Evolutionary conservation across 768 basidiomycete genomes (phyloP).

Genomic region (Paxillus rubicundulus): DNA sequence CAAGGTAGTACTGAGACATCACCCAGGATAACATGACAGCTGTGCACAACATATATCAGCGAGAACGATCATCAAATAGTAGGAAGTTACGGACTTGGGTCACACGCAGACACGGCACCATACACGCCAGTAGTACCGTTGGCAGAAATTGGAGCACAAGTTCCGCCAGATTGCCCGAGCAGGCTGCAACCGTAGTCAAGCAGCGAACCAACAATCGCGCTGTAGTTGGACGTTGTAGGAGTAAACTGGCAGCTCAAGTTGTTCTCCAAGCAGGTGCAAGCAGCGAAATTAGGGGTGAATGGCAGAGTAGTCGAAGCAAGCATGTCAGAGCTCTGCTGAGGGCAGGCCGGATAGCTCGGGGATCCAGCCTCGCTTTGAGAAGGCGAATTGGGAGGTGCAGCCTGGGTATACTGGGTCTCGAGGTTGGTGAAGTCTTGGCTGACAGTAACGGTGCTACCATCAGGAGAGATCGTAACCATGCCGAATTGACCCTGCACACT

Average conservation of each 20-base stretch:
- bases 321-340: conserved; percentile 55
- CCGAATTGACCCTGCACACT: conserved; percentile 77
- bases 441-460: conserved; percentile 63
- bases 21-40: conserved; percentile 80
- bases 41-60: conserved; percentile 26
- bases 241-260: conserved; percentile 74
- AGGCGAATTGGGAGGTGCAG: conserved; percentile 64
- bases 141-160: conserved; percentile 67
- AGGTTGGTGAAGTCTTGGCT: conserved; percentile 69
- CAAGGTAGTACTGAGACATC: conserved; percentile 76
- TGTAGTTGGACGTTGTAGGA: conserved; percentile 59
- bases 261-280: conserved; percentile 73
- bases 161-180: conserved; percentile 58
- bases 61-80: neutral
- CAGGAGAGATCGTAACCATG: conserved; percentile 73
- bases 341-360: conserved; percentile 57
- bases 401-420: conserved; percentile 54
- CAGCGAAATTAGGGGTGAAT: conserved; percentile 76
- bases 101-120: conserved; percentile 73
- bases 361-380: conserved; percentile 50
- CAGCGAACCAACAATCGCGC: conserved; percentile 55
- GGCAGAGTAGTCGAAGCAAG: conserved; percentile 70
- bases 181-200: conserved; percentile 65
- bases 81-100: conserved; percentile 56
- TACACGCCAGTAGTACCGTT: conserved; percentile 76